Conservation (phyloP, 148 eudicot genomes). For the Hydrangea macrophylla region DNA sequence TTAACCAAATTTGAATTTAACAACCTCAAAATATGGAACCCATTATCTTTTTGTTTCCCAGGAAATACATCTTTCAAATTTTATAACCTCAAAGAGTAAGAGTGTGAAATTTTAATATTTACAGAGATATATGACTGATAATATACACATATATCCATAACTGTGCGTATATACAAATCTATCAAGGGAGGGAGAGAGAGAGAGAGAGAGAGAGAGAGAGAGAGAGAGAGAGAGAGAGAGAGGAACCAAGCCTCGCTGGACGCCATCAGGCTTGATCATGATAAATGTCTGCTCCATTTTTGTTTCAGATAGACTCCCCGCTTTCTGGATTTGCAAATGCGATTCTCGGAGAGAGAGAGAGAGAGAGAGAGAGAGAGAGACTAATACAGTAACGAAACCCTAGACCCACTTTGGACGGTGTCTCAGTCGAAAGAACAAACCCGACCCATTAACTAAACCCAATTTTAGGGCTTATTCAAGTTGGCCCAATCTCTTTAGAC, state of each 20-base stretch:
- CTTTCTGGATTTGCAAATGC: neutral
- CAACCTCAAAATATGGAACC: too few relatives aligned
- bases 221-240: neutral
- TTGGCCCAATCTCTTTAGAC: too few relatives aligned
- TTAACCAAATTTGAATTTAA: too few relatives aligned
- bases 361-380: neutral
- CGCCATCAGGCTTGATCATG: conserved; percentile 44
- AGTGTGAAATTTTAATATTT: neutral
- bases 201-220: too few relatives aligned
- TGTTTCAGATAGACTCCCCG: neutral
- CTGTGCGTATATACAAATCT: neutral
- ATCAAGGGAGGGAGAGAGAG: neutral
- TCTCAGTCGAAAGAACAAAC: too few relatives aligned
- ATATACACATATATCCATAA: neutral
- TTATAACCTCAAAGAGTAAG: too few relatives aligned
- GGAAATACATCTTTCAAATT: neutral
- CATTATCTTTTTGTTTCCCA: neutral
- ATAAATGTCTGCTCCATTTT: conserved; percentile 45
- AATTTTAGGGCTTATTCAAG: too few relatives aligned
- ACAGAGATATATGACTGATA: neutral
- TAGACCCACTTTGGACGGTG: too few relatives aligned
- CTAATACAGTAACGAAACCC: too few relatives aligned
- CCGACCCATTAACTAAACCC: too few relatives aligned
- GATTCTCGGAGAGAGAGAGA: neutral
- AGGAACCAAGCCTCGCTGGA: conserved; percentile 33